A percentile compares a stretch with the other conserved stretches of the same genome.
Evolutionary conservation across 495 filamentous ascomycete species (phyloP).

Genomic region (Neurospora sp.): DNA sequence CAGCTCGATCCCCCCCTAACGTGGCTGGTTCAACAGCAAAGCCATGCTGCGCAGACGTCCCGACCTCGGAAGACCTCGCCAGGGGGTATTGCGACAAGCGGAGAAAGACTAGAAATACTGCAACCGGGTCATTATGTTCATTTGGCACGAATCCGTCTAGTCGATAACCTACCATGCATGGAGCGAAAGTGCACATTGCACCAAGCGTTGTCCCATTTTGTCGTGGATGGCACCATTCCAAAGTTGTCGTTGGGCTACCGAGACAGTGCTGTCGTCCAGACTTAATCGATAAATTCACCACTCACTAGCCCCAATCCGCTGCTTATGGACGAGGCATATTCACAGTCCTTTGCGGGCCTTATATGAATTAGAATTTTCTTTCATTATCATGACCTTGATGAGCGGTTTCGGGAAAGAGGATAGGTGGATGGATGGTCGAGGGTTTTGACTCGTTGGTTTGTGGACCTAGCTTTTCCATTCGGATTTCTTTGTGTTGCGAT

Average conservation of each 20-base stretch:
- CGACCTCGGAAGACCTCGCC: neutral
- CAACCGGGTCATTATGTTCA: neutral
- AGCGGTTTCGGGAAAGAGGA: neutral
- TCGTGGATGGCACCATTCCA: neutral
- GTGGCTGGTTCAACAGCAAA: neutral
- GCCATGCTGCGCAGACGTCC: neutral
- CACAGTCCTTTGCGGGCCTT: neutral
- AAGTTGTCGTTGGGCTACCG: neutral
- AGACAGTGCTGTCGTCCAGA: neutral
- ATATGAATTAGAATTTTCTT: neutral
- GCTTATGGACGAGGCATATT: neutral
- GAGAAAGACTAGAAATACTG: neutral
- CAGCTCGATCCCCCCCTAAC: neutral
- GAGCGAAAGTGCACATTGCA: neutral
- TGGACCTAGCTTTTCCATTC: neutral
- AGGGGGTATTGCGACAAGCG: neutral
- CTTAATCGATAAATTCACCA: neutral
- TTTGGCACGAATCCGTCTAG: neutral
- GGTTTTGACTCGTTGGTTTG: neutral
- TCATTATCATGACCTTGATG: neutral
- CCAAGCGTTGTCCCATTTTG: neutral
- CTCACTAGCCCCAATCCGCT: neutral
- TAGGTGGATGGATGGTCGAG: neutral
- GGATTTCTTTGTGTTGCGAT: neutral
- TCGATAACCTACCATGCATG: neutral